Evolutionary conservation across 2,329 filamentous ascomycete species (phyloP).

Genomic region (Mollisiaceae sp.): DNA sequence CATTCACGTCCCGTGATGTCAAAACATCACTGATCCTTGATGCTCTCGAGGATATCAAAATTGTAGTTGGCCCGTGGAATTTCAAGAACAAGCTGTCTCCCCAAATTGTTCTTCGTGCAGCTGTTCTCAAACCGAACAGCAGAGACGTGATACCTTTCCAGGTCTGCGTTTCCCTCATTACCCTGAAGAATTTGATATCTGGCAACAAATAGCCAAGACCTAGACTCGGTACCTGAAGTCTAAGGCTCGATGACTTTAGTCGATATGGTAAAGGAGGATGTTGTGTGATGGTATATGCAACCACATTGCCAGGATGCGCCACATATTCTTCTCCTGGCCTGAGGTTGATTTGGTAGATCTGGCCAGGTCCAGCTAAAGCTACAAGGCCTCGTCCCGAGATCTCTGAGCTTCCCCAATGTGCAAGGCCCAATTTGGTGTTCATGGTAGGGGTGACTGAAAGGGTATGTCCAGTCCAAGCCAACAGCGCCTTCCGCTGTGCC

Average conservation of each 20-base stretch:
- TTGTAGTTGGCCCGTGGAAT: conserved; percentile 84
- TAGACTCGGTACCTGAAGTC: conserved; percentile 76
- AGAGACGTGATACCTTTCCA: conserved; percentile 74
- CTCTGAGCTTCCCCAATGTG: conserved; percentile 90
- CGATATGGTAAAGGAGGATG: conserved; percentile 82
- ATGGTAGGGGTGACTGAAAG: conserved; percentile 76
- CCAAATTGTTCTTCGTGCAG: conserved; percentile 83
- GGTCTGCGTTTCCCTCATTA: conserved; percentile 71
- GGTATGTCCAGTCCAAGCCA: conserved; percentile 97
- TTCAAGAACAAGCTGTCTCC: conserved; percentile 91
- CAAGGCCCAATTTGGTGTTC: conserved; percentile 74
- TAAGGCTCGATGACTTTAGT: conserved; percentile 76
- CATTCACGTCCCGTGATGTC: conserved; percentile 80
- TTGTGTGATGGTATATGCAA: conserved; percentile 83
- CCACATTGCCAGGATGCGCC: conserved; percentile 87
- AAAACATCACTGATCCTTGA: conserved; percentile 79
- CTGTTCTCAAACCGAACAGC: conserved; percentile 74
- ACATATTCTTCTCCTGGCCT: conserved; percentile 87
- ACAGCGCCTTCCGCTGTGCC: conserved; percentile 80
- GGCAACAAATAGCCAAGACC: conserved; percentile 68
- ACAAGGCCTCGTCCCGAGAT: conserved; percentile 87
- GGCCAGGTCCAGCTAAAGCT: conserved; percentile 83
- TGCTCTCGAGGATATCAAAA: conserved; percentile 88
- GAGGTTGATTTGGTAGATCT: conserved; percentile 85
- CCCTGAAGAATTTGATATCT: conserved; percentile 73